Percentiles rank a stretch among this genome's conserved stretches.
phyloP scores from a whole-genome alignment of 495 filamentous ascomycete species.

The Hypoxylon rickii region DNA sequence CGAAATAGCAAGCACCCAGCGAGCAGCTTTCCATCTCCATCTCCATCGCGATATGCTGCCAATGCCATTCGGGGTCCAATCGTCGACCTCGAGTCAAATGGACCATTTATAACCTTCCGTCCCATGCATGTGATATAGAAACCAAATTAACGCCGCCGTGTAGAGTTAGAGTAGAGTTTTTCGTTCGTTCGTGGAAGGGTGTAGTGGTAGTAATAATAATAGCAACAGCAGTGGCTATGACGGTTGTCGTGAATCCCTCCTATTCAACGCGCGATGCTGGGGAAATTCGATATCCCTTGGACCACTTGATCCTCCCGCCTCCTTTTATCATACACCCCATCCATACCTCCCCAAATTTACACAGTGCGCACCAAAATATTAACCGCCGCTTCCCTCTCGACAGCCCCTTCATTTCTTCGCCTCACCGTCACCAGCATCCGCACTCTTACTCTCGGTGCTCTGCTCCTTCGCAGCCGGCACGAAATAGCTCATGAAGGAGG shows the following conservation, averaged over 20 bases:
- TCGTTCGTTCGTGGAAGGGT: neutral
- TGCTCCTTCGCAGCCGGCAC: conserved; percentile 17
- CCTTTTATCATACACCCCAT: conserved; percentile 24
- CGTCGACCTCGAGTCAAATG: no score
- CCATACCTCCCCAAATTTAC: conserved; percentile 2
- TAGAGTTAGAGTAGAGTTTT: neutral
- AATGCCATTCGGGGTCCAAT: no score
- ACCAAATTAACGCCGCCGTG: no score
- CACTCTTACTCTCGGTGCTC: neutral
- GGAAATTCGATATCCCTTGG: neutral
- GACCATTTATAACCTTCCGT: no score
- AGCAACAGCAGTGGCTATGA: neutral
- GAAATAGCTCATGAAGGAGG: conserved; percentile 56
- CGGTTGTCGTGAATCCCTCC: neutral
- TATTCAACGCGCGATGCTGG: conserved; percentile 21
- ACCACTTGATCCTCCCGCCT: neutral
- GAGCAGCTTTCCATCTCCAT: neutral
- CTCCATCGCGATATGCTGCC: no score
- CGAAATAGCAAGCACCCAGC: neutral
- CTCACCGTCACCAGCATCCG: conserved; percentile 1
- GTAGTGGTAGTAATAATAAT: neutral
- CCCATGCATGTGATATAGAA: neutral
- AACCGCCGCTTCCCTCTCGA: no score
- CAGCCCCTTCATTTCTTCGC: conserved; percentile 5
- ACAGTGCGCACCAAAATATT: no score